Evolutionary conservation across 2,329 filamentous ascomycete species (phyloP).

Genomic region (Cladophialophora bantiana): DNA sequence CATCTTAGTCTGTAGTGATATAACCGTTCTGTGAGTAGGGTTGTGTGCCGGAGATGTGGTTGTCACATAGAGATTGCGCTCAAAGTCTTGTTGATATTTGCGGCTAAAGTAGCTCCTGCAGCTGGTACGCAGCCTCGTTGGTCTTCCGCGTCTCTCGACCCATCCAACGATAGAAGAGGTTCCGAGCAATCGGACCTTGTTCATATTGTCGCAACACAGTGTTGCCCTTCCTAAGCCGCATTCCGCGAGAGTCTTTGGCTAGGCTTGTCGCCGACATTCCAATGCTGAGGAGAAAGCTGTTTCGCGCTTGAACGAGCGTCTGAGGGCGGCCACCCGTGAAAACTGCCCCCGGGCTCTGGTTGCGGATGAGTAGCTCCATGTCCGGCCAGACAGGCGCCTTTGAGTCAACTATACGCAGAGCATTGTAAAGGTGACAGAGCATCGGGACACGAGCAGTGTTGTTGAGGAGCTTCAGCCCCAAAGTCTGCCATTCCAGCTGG

Average conservation of each 20-base stretch:
- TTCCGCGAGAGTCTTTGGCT: not conserved
- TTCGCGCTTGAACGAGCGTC: not conserved
- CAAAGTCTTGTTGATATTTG: constrained; percentile 2
- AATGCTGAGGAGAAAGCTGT: constrained; percentile 7
- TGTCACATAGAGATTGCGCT: not conserved
- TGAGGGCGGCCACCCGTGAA: constrained; percentile 7
- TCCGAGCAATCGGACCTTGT: not conserved
- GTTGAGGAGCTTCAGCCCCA: constrained; percentile 14
- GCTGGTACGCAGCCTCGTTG: constrained; percentile 12
- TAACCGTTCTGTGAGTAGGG: not conserved
- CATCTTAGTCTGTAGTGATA: constrained; percentile 12
- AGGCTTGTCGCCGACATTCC: constrained; percentile 6
- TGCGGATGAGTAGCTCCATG: constrained; percentile 17
- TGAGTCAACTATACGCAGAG: not conserved
- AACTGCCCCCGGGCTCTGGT: constrained; percentile 11
- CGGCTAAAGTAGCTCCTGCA: constrained; percentile 8
- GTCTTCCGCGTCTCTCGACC: constrained; percentile 11
- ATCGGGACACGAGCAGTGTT: not conserved
- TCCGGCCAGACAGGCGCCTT: constrained; percentile 16
- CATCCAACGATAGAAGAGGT: constrained; percentile 17
- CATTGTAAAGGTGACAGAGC: constrained; percentile 20
- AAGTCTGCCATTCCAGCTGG: constrained; percentile 14
- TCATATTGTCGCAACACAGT: not conserved
- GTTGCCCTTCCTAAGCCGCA: not conserved
- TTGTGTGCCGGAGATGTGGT: not conserved